These are phyloP conservation scores for Funneliformis caledonium DNA, from an alignment of 371 early-diverging fungal species.

Conservation along the genomic window DNA sequence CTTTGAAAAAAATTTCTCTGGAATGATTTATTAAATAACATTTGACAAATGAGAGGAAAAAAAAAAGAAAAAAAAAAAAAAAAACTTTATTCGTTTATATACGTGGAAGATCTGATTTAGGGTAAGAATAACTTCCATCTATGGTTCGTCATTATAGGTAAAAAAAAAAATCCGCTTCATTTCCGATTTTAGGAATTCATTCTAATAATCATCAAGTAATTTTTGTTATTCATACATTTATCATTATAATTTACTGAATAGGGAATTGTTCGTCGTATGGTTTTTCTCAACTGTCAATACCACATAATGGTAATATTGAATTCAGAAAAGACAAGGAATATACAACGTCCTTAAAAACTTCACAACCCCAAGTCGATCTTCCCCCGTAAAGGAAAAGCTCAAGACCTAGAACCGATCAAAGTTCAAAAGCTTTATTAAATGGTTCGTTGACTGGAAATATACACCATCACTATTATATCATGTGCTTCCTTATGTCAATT, in stretches of 20 bases:
- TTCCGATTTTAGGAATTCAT: no score
- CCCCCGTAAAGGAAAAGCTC: constrained; percentile 4
- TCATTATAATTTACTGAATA: background rate
- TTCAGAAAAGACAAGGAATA: constrained; percentile 40
- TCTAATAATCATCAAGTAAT: no score
- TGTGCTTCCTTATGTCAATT: background rate
- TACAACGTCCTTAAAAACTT: constrained; percentile 12
- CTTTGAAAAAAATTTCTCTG: background rate
- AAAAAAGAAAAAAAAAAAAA: no score
- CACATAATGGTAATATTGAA: constrained; percentile 34
- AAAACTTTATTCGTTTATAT: no score
- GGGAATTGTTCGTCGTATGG: constrained; percentile 27
- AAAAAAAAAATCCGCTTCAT: no score
- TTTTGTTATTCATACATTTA: background rate
- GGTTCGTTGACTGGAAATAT: constrained; percentile 41
- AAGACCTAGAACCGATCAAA: background rate
- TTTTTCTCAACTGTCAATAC: constrained; percentile 39
- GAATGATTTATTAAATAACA: background rate
- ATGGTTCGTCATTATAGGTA: no score
- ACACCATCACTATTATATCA: constrained; percentile 8
- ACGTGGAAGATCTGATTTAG: no score
- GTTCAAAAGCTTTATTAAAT: constrained; percentile 3
- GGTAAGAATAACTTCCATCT: no score
- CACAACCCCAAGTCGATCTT: background rate
- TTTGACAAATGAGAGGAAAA: no score